Evolutionary conservation across 257 asterid genomes (phyloP).

Genomic region (Solanum pennellii): DNA sequence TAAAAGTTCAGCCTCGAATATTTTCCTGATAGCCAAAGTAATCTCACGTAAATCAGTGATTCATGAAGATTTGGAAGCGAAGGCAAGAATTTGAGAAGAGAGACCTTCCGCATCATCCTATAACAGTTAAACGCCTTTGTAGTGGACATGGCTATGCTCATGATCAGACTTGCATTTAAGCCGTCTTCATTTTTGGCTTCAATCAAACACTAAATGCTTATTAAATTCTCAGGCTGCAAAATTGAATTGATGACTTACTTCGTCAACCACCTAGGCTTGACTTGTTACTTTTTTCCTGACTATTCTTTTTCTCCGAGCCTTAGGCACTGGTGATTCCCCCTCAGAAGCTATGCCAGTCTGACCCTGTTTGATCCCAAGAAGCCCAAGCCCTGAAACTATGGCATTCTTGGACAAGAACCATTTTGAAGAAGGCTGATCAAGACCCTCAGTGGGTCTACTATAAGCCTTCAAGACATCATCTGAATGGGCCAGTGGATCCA

Average conservation of each 20-base stretch:
- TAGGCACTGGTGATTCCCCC: constrained; percentile 43
- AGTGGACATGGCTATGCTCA: background rate
- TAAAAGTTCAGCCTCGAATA: background rate
- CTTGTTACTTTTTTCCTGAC: constrained; percentile 61
- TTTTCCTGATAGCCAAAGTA: background rate
- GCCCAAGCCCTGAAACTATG: constrained; percentile 80
- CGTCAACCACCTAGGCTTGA: background rate
- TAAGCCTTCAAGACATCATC: constrained; percentile 75
- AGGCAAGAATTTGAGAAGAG: background rate
- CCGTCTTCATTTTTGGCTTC: background rate
- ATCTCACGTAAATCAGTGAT: background rate
- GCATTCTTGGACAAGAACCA: constrained; percentile 90
- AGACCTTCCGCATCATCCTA: background rate
- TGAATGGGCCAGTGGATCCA: constrained; percentile 67
- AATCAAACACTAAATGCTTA: background rate
- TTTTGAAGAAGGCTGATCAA: constrained; percentile 44
- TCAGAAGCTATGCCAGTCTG: constrained; percentile 20
- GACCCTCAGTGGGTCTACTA: constrained; percentile 55
- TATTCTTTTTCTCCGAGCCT: constrained; percentile 68
- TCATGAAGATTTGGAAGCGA: background rate
- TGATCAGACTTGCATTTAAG: background rate
- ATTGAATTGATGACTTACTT: background rate
- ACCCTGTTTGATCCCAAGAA: constrained; percentile 71
- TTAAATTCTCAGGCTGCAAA: background rate
- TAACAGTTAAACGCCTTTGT: too few relatives aligned